Evolutionary conservation across 805 yeast species (phyloP).

Genomic region (Sungouiozyma ichnusensis): DNA sequence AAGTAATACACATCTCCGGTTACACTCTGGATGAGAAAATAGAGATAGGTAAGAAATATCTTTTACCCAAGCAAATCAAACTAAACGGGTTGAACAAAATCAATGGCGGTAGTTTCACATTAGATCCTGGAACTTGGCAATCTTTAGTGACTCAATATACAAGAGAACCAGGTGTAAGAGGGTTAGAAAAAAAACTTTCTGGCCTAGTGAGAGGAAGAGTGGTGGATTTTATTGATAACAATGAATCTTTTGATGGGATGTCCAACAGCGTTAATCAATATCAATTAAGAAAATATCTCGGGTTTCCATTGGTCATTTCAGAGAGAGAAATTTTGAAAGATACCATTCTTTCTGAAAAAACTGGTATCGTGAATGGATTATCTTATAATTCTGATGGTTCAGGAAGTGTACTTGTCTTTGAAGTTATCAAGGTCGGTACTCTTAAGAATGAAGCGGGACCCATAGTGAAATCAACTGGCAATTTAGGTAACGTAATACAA

Average conservation of each 20-base stretch:
- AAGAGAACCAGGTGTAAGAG: conserved; percentile 92
- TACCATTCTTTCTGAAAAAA: conserved; percentile 39
- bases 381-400: conserved; percentile 82
- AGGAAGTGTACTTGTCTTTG: conserved; percentile 73
- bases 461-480: conserved; percentile 71
- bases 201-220: conserved; percentile 87
- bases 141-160: conserved; percentile 74
- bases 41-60: conserved; percentile 76
- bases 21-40: conserved; percentile 89
- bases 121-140: conserved; percentile 55
- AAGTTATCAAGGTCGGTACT: conserved; percentile 55
- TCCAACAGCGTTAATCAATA: conserved; percentile 34
- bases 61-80: conserved; percentile 77
- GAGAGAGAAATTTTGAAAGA: conserved; percentile 34
- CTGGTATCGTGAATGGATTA: conserved; percentile 79
- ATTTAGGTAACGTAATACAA: conserved; percentile 91
- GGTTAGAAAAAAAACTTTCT: conserved; percentile 74
- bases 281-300: conserved; percentile 62
- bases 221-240: conserved; percentile 62
- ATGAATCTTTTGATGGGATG: conserved; percentile 22
- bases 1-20: conserved; percentile 86
- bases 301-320: conserved; percentile 44
- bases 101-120: conserved; percentile 45
- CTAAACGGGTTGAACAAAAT: conserved; percentile 70
- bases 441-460: conserved; percentile 29